Percentiles rank a stretch among this genome's conserved stretches.
These are phyloP conservation scores for Trypanosoma congolense DNA, from an alignment of 208 protist species.

Conservation along the genomic window DNA sequence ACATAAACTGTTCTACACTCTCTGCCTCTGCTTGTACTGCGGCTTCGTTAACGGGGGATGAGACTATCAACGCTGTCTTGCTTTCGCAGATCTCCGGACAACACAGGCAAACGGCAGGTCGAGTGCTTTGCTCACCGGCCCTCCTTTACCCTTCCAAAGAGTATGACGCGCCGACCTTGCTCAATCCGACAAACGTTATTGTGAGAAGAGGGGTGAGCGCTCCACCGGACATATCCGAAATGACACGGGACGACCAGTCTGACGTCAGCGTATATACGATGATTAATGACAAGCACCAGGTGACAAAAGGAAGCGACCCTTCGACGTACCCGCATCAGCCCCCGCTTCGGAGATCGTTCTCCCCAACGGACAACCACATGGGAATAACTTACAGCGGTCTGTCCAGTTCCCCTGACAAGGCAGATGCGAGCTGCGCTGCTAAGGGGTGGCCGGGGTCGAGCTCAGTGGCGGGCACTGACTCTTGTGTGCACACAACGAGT, in stretches of 20 bases:
- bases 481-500: background rate
- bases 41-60: background rate
- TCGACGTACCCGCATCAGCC: background rate
- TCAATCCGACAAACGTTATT: background rate
- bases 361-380: background rate
- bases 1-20: background rate
- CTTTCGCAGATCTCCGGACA: background rate
- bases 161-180: background rate
- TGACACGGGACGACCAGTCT: background rate
- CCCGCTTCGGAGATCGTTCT: background rate
- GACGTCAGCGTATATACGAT: background rate
- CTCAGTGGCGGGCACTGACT: background rate
- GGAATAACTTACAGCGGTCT: background rate
- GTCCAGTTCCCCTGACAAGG: background rate
- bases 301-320: background rate
- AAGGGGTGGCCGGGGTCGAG: background rate
- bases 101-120: background rate
- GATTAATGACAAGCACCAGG: background rate
- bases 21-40: background rate
- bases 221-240: background rate
- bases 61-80: background rate
- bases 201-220: background rate
- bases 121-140: background rate
- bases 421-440: background rate
- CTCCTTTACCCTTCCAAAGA: background rate